Percentiles rank a stretch among this genome's conserved stretches.
phyloP scores from a whole-genome alignment of 2,329 filamentous ascomycete genomes.

The Simplicillium aogashimaense region DNA sequence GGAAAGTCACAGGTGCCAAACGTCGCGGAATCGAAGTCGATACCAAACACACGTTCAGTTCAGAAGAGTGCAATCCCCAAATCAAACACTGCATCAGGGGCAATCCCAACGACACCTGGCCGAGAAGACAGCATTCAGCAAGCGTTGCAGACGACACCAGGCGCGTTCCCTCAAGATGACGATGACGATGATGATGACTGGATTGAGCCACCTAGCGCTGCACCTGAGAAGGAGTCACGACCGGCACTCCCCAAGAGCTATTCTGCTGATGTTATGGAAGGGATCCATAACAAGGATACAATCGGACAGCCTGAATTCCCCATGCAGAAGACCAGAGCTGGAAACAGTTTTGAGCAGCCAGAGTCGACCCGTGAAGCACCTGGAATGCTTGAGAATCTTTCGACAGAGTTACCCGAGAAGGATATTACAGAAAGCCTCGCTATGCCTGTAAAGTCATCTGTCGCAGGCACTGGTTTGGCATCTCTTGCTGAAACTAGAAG shows the following conservation, averaged over 20 bases:
- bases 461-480: constrained; percentile 20
- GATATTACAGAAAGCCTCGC: background rate
- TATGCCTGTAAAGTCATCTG: background rate
- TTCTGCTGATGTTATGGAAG: constrained; percentile 52
- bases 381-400: background rate
- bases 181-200: constrained; percentile 45
- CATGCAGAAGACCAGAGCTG: background rate
- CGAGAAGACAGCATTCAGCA: constrained; percentile 15
- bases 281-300: constrained; percentile 36
- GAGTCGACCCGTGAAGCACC: background rate
- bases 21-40: constrained; percentile 37
- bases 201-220: constrained; percentile 42
- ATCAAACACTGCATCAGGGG: constrained; percentile 17
- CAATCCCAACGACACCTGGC: constrained; percentile 3
- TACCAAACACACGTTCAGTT: constrained; percentile 24
- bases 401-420: background rate
- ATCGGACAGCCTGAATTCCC: constrained; percentile 31
- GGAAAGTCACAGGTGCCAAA: constrained; percentile 45
- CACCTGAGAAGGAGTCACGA: constrained; percentile 23
- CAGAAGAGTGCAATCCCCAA: constrained; percentile 18
- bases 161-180: constrained; percentile 49
- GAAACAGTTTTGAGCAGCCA: background rate
- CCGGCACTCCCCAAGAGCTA: constrained; percentile 50
- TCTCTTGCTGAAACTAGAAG: constrained; percentile 33
- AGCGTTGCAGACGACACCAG: constrained; percentile 35